Base-by-base conservation (phyloP, 2,329 filamentous ascomycete genomes). In the Ophiostoma quercus region DNA sequence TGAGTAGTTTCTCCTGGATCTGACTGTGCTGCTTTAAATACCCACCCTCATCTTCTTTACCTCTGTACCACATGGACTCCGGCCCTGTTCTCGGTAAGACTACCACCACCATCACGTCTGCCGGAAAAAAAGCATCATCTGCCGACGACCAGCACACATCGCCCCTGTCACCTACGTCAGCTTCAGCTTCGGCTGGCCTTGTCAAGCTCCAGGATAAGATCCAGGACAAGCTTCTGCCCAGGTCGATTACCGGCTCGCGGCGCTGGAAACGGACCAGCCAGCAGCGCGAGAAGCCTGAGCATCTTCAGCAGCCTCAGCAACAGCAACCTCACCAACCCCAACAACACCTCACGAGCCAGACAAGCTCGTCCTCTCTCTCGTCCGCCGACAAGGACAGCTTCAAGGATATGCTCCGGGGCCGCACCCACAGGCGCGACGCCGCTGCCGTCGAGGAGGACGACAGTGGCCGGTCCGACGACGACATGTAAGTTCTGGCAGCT, bases 401-500 rank as follows among this genome's bases (percentile, higher is more conserved):
- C 7, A 22, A 11, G 25, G 54, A 39, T 8, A 65, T 65, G 62
- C 62, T 37, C 62, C 62, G 62, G 32, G 62, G 62, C 32, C 62
- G 62, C 16, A 37, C 62, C 16, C 62, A 37, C 6, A n/a, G 62
- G 16, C 62, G 62, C 32, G 62, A 37, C 32, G 62, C 32, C 62
- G 62, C 62, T 9, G 47, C 69, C 63, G 69, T 57, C 67, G 47
- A 70, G n/a, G 69, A 66, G 5, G 69, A 70, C 37, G 62, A 39
- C 60, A 39, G 47, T 32, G 43, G 66, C 19, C 67, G 43, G 37
- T 68, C 67, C 5, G 67, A 70, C 34, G 67, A 70, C 47, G 67
- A 70, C 12, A n/a, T 68, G 69, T 70, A 34, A 68, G 69, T 70
- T 2, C 66, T 63, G 47, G 19, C n/a, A n/a, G 19, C n/a, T 54